phyloP scores from a whole-genome alignment of 768 basidiomycete genomes.

The Psilocybe sp. region DNA sequence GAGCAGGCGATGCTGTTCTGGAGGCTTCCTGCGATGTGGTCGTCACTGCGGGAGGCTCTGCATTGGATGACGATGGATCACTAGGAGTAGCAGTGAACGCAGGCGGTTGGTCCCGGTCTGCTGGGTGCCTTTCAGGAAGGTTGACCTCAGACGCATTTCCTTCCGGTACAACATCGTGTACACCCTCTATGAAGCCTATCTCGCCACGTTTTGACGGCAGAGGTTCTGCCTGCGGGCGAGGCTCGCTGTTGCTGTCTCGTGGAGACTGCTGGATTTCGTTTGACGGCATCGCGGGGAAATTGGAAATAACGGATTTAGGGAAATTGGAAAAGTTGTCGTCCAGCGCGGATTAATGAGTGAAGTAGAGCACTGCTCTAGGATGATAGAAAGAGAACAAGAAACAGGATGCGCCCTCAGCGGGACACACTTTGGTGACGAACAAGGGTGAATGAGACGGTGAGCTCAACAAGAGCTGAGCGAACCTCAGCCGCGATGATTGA shows the following conservation, averaged over 20 bases:
- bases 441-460: no score
- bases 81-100: neutral
- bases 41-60: conserved; percentile 3
- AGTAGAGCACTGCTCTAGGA: conserved; percentile 6
- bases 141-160: conserved; percentile 25
- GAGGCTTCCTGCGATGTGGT: neutral
- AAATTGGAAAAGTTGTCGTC: neutral
- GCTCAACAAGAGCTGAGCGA: no score
- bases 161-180: conserved; percentile 35
- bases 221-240: conserved; percentile 54
- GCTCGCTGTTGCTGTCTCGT: conserved; percentile 15
- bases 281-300: conserved; percentile 12
- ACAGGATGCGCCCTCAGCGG: no score
- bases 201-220: conserved; percentile 65
- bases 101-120: conserved; percentile 15
- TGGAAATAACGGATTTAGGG: no score
- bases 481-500: no score
- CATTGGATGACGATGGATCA: conserved; percentile 10
- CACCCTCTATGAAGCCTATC: conserved; percentile 54
- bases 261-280: conserved; percentile 6
- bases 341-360: neutral
- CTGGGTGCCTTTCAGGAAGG: conserved; percentile 46
- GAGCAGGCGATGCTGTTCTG: conserved; percentile 10
- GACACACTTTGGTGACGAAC: no score
- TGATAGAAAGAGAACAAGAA: neutral